These are phyloP conservation scores for Hydrangea macrophylla DNA, from an alignment of 148 eudicot genomes.

Conservation along the genomic window DNA sequence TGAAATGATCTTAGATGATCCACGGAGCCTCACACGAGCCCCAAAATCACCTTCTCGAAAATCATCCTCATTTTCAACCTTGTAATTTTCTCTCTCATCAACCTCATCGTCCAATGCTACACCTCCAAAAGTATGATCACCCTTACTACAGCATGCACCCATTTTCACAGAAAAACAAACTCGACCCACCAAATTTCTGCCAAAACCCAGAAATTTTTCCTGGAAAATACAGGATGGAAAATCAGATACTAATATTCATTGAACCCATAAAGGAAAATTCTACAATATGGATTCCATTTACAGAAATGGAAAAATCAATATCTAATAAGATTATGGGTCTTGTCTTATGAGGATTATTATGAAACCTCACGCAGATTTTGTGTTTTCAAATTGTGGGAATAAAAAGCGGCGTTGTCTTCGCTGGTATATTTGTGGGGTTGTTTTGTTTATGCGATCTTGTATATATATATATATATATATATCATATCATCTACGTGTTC, in stretches of 20 bases:
- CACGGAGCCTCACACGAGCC: conserved; percentile 46
- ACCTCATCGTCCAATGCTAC: conserved; percentile 17
- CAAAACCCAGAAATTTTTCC: not conserved
- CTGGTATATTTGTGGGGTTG: no score
- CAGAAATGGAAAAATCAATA: no score
- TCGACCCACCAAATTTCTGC: not conserved
- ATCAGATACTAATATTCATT: not conserved
- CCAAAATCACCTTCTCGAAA: conserved; percentile 40
- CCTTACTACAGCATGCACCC: conserved; percentile 71
- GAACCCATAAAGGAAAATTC: not conserved
- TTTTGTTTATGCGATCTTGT: no score
- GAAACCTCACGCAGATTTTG: no score
- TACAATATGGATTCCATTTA: no score
- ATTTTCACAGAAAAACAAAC: conserved; percentile 25
- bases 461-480: no score
- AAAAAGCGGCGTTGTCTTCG: no score
- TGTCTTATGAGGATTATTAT: no score
- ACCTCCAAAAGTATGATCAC: conserved; percentile 20
- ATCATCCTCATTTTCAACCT: conserved; percentile 20
- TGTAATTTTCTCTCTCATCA: conserved; percentile 10
- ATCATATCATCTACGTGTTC: no score
- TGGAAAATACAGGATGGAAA: not conserved
- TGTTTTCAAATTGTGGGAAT: no score
- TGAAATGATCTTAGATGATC: conserved; percentile 49
- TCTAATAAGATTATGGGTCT: no score